Evolutionary conservation across 2,329 filamentous ascomycete genomes (phyloP).

Genomic region (Diplodia mutila): DNA sequence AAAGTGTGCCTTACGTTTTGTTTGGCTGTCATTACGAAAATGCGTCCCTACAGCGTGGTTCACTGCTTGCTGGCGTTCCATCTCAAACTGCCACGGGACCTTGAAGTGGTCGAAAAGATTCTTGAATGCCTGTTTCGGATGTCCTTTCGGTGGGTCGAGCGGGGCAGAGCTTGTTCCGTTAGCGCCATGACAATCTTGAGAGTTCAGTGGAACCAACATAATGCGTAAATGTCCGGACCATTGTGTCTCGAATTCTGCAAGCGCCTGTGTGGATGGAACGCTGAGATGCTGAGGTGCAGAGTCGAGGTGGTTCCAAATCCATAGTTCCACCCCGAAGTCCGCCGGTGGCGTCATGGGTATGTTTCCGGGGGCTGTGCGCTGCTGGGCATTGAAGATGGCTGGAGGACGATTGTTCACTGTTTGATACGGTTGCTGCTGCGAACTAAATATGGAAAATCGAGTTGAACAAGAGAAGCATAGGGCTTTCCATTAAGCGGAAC

Average conservation of each 20-base stretch:
- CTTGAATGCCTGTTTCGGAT: no score
- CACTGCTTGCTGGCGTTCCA: background rate
- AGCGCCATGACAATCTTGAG: background rate
- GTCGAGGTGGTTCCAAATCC: background rate
- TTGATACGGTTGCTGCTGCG: no score
- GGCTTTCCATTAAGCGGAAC: no score
- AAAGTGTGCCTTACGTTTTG: background rate
- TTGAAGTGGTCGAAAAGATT: background rate
- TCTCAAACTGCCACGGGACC: background rate
- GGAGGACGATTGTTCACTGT: no score
- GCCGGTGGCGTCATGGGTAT: no score
- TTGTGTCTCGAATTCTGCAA: background rate
- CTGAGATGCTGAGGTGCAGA: background rate
- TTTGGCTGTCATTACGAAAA: background rate
- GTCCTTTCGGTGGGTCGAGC: no score
- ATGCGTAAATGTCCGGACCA: background rate
- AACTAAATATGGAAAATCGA: no score
- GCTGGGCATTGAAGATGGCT: no score
- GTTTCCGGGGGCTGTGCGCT: no score
- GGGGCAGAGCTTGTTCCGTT: background rate
- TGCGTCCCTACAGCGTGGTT: background rate
- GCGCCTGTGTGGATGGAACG: background rate
- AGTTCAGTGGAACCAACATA: background rate
- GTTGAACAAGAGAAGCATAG: no score
- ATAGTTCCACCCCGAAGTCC: no score